Evolutionary conservation across 2,329 filamentous ascomycete genomes (phyloP), one percentile per base, ranked within the genome.

Genomic region (Verticillium klebahnii): DNA sequence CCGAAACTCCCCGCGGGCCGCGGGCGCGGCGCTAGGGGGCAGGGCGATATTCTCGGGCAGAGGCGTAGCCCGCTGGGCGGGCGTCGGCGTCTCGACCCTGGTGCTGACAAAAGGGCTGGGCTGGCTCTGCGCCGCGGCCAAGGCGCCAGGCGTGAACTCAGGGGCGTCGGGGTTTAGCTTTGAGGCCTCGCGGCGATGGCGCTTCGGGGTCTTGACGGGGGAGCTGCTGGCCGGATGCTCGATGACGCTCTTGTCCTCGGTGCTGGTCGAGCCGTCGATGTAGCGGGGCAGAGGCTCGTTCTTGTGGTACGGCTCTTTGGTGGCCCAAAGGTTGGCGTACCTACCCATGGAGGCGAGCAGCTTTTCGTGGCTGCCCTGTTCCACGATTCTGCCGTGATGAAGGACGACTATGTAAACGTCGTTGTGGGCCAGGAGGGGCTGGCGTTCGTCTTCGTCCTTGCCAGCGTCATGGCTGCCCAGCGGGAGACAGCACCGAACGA

Each of bases 81-180:
- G 40, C n/a, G 40, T 50, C 7, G 40, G 40, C 40, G 40, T 50
- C 19, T 50, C 40, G 40, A 50, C 40, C 40, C 40, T 23, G 29
- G 29, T 29, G 17, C 23, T 50, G 40, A 50, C 9, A n/a, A 50
- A 50, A 11, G 40, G 40, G 19, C 40, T 50, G 2, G 40, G 40
- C 7, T 50, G n/a, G 40, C 40, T 50, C 40, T 23, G 19, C n/a
- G n/a, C 40, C n/a, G 40, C 40, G 19, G 40, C 40, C n/a, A 23
- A 9, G 40, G 40, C 40, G n/a, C 40, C n/a, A n/a, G 84, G 83
- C 1, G 82, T 85, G 64, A 86, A 86, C 60, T 80, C 79, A 55
- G 81, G 78, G 32, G 84, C 84, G 67, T 79, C 75, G 36, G 84
- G 84, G 71, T 86, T 86, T 67, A 86, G 73, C 68, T 76, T 82